These are phyloP conservation scores for Beta vulgaris DNA, from an alignment of 148 eudicot species.

Conservation along the genomic window DNA sequence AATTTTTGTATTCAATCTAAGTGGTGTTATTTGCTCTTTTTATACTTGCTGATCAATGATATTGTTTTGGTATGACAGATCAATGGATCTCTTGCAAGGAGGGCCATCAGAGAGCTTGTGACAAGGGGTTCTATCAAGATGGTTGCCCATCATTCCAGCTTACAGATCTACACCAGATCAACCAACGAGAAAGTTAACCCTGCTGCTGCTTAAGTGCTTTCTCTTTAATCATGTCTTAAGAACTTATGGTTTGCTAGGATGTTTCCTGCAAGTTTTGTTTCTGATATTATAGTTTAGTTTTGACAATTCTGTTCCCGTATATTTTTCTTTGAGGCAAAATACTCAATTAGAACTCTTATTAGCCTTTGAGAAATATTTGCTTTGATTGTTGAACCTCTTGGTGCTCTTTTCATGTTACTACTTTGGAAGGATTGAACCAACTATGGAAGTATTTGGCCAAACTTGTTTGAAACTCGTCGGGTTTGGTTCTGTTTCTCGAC, in stretches of 20 bases:
- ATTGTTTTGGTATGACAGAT: conserved; percentile 32
- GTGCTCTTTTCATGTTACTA: too few relatives aligned
- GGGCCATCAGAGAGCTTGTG: conserved; percentile 64
- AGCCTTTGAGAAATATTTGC: background rate
- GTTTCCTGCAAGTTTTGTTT: background rate
- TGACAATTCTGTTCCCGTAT: background rate
- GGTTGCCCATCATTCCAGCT: conserved; percentile 76
- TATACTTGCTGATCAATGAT: background rate
- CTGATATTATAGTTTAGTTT: background rate
- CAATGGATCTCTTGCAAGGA: conserved; percentile 75
- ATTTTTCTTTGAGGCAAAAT: background rate
- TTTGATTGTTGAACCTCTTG: background rate
- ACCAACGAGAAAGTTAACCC: conserved; percentile 42
- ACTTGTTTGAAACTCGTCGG: too few relatives aligned
- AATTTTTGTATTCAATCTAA: too few relatives aligned
- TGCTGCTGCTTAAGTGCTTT: conserved; percentile 19
- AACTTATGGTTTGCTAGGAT: background rate
- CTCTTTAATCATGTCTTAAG: background rate
- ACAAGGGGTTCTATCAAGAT: conserved; percentile 63
- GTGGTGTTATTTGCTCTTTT: too few relatives aligned
- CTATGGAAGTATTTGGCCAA: too few relatives aligned
- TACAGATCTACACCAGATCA: conserved; percentile 76
- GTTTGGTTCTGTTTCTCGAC: too few relatives aligned
- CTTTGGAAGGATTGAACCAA: too few relatives aligned
- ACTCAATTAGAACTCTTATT: background rate